Conservation (phyloP, 202 grass and related monocot genomes). For the Dendrocalamus latiflorus region DNA sequence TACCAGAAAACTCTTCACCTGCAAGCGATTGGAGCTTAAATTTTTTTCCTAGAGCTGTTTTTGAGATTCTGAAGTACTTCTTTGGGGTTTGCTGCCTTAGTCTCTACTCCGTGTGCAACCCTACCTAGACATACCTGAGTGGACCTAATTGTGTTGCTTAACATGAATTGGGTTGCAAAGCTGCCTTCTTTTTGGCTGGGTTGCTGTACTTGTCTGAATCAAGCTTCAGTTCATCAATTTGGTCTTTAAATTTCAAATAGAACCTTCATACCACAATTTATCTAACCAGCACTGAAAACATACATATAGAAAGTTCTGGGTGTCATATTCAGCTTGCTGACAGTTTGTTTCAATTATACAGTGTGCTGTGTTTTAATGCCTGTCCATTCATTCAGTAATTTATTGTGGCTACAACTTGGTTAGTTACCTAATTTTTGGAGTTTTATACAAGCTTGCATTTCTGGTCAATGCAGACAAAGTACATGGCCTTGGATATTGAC, state of each 20-base stretch:
- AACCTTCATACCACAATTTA: constrained; percentile 3
- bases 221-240: neutral
- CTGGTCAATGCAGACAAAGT: constrained; percentile 11
- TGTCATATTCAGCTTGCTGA: no score
- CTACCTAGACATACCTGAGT: neutral
- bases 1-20: neutral
- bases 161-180: neutral
- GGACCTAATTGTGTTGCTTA: neutral
- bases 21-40: neutral
- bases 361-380: no score
- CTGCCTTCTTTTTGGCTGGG: neutral
- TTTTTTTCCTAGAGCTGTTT: neutral
- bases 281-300: neutral
- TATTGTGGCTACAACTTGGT: neutral
- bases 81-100: neutral
- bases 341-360: no score
- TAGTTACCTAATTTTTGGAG: constrained; percentile 22
- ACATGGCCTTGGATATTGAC: no score
- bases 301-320: neutral
- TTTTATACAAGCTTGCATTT: constrained; percentile 1
- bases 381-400: no score
- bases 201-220: neutral
- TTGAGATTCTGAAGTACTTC: neutral
- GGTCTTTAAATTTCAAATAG: neutral
- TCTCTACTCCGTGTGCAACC: neutral